These are phyloP conservation scores for Trichoderma gracile DNA, from an alignment of 2,329 filamentous ascomycete genomes.

Conservation along the genomic window DNA sequence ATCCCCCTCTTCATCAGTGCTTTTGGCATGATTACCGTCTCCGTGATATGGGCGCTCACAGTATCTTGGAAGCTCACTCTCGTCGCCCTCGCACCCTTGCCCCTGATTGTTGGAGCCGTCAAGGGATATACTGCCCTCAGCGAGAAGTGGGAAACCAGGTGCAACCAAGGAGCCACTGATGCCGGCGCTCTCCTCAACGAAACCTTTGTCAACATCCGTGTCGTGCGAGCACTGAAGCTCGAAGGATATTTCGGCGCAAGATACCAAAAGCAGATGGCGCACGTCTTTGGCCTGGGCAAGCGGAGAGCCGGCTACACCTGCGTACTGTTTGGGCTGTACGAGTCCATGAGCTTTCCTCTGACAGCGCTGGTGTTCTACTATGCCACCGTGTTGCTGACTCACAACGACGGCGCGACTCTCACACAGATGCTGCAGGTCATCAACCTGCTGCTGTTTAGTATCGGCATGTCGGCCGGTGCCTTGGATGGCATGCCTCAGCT, in stretches of 20 bases:
- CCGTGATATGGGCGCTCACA: conserved; percentile 71
- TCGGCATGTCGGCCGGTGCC: conserved; percentile 70
- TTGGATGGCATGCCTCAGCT: conserved; percentile 79
- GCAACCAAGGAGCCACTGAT: conserved; percentile 62
- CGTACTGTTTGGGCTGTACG: conserved; percentile 73
- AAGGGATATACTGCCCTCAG: conserved; percentile 65
- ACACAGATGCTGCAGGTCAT: conserved; percentile 70
- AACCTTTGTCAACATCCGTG: conserved; percentile 74
- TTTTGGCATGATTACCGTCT: conserved; percentile 65
- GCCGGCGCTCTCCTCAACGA: conserved; percentile 65
- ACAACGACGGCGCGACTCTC: conserved; percentile 49
- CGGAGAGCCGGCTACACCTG: conserved; percentile 68
- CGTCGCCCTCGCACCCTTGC: conserved; percentile 68
- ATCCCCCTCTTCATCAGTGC: conserved; percentile 69
- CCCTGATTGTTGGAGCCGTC: conserved; percentile 66
- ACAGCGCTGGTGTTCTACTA: conserved; percentile 84
- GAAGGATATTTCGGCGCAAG: conserved; percentile 70
- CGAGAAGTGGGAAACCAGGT: conserved; percentile 69
- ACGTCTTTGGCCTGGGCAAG: conserved; percentile 61
- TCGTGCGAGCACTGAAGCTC: conserved; percentile 73
- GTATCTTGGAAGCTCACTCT: conserved; percentile 80
- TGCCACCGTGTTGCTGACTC: conserved; percentile 64
- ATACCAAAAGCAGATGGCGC: conserved; percentile 53
- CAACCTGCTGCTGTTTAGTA: conserved; percentile 79
- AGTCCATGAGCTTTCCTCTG: conserved; percentile 69